Base-by-base conservation (phyloP, 2,329 filamentous ascomycete species). In the Neurospora crassa region DNA sequence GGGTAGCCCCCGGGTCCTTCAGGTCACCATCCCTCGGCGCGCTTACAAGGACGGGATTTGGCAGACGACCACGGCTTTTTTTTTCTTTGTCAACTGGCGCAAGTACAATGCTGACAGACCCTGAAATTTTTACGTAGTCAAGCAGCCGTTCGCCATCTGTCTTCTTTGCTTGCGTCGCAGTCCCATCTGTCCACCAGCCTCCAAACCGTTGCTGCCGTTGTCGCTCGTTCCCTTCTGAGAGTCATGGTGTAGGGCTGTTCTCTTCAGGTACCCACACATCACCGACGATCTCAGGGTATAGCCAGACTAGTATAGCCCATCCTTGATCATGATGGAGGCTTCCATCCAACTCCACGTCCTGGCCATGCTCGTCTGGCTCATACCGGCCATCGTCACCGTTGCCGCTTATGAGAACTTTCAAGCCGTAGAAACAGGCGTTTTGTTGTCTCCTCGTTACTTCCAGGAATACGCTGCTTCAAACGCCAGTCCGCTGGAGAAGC, bases 391-490 rank as follows among this genome's bases (percentile, higher is more conserved):
- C 47, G 72, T 67, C 37, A 59, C 53, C 42, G 70, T 72, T 34
- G 42, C 37, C 29, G 69, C 68, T 45, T 69, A 72, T 67, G 73
- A 74, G 43, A 72, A 71, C 40, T 76, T 75, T 41, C 71, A 42
- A 2, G 74, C 73, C 8, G 69, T 76, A 24, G 74, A 75, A 69
- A 76, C 75, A 12, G 73, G 71, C 67, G 70, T 59, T 2, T n/a
- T 70, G 12, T 41, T 76, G 68, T 74, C 73, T 18, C 75, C 75
- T 12, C 74, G 74, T 37, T 47, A 72, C 43, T 76, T 74, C 68
- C 67, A 47, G 10, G 68, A 69, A 40, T 37, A 63, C 16, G 53
- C 29, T 37, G 69, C 69, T 29, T 71, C 67, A 5, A 73, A 75
- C 20, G 70, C 73, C 20, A 53, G 59, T 14, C 70, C 71, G 24